Conservation (phyloP, 179 eudicot species). For the Amaranthus tricolor region DNA sequence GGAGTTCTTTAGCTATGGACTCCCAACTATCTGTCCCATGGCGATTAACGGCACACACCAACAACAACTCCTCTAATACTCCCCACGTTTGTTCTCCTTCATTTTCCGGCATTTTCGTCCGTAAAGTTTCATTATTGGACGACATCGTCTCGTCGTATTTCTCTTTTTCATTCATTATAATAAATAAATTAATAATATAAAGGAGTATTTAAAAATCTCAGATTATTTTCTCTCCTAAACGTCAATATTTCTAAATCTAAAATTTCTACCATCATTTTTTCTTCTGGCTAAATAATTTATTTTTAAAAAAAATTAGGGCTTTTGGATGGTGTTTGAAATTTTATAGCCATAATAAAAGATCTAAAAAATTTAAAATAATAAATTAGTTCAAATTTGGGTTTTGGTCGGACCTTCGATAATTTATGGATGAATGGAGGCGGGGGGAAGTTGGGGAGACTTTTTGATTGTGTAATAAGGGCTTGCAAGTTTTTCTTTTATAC, state of each 20-base stretch:
- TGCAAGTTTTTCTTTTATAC: neutral
- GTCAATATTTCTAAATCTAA: neutral
- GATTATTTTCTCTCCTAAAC: neutral
- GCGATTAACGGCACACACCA: conserved; percentile 50
- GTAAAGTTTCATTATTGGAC: conserved; percentile 6
- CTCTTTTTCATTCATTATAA: conserved; percentile 1
- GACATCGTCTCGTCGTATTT: conserved; percentile 22
- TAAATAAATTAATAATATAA: neutral
- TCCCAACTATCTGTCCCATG: conserved; percentile 47
- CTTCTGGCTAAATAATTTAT: neutral
- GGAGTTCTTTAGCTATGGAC: conserved; percentile 43
- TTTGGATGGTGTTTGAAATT: conserved; percentile 5
- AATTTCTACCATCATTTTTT: neutral
- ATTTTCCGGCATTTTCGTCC: neutral
- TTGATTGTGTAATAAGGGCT: conserved; percentile 11
- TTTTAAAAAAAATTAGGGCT: conserved; percentile 15
- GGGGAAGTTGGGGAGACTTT: conserved; percentile 13
- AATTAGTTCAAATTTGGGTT: neutral
- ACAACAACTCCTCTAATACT: conserved; percentile 45
- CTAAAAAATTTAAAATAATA: neutral
- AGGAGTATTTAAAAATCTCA: neutral
- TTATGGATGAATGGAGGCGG: neutral
- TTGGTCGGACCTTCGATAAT: conserved; percentile 3
- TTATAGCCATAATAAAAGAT: too few species aligned
- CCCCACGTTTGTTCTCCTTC: conserved; percentile 35